Evolutionary conservation across 306 rosid species (phyloP), one percentile per base, ranked within the genome.

Genomic region (Begonia loranthoides): DNA sequence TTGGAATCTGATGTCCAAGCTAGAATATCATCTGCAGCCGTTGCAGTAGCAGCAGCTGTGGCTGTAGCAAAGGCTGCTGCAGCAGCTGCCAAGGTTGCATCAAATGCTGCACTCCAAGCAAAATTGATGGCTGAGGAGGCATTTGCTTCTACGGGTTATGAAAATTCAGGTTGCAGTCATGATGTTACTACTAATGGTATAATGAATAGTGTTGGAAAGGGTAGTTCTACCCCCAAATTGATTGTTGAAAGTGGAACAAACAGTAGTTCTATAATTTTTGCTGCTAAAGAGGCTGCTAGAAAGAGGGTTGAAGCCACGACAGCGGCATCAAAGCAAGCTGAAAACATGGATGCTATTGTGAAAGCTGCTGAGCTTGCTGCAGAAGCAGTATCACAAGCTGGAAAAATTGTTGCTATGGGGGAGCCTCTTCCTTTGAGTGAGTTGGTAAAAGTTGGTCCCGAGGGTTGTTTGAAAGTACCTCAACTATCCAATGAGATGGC

Each of bases 281-380:
- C 79, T 56, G 93, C 94, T 12, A 76, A 81, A 68, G 94, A 80
- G 73, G 87, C 87, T 55, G 71, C 75, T 41, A 83, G 83, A 67
- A 82, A 70, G 79, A 79, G 79, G 65, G 84, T 92, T 54, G 94
- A 83, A 76, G 96, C 87, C 59, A 88, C 96, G 48, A 82, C 94
- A 13, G 85, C 87, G 55, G 94, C 96, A 50, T 69, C 82, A 22
- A 92, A 70, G 67, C 78, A 64, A 62, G 99, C 94, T 63, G 96
- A 92, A 83, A 92, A 92, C 62, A 70, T 92, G 84, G 99, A 87
- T 77, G 88, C 94, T 16, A 73, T 92, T 69, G 84, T 92, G 41
- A 92, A 71, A 74, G 99, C 99, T 63, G 96, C 99, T 43, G 99
- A 92, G 84, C 82, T 92, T 45, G 96, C 99, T 7, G 96, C 96